Conservation (phyloP, 2,329 filamentous ascomycete genomes). For the Fusarium sp. region DNA sequence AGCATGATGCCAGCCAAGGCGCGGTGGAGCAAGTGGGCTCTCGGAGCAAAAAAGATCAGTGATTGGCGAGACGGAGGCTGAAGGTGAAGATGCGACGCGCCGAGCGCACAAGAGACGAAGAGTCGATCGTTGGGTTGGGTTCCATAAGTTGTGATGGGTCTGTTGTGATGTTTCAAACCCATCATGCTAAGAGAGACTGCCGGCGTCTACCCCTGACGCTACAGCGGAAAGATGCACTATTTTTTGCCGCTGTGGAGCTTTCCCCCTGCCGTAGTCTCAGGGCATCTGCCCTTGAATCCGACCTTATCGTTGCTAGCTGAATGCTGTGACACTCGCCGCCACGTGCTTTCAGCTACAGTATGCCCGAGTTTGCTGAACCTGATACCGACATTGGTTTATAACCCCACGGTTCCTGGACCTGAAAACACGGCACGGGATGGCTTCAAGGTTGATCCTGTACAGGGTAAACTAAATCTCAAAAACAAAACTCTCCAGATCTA, state of each 20-base stretch:
- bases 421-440: background rate
- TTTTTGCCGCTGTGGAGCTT: constrained; percentile 12
- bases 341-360: constrained; percentile 28
- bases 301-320: constrained; percentile 24
- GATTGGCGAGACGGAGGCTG: constrained; percentile 43
- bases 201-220: constrained; percentile 38
- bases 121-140: constrained; percentile 31
- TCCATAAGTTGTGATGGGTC: constrained; percentile 43
- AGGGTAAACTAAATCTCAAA: background rate
- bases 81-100: constrained; percentile 47
- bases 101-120: constrained; percentile 39
- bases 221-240: constrained; percentile 14
- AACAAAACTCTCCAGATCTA: constrained; percentile 25
- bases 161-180: constrained; percentile 46
- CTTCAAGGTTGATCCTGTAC: constrained; percentile 14
- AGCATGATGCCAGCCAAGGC: constrained; percentile 39
- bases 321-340: background rate
- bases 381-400: constrained; percentile 27
- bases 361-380: constrained; percentile 31
- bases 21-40: constrained; percentile 40
- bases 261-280: constrained; percentile 25
- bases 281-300: constrained; percentile 7
- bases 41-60: constrained; percentile 18
- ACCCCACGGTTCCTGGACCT: background rate
- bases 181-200: constrained; percentile 37